Base-by-base conservation (phyloP, 2,329 filamentous ascomycete species). In the Tolypocladium inflatum region DNA sequence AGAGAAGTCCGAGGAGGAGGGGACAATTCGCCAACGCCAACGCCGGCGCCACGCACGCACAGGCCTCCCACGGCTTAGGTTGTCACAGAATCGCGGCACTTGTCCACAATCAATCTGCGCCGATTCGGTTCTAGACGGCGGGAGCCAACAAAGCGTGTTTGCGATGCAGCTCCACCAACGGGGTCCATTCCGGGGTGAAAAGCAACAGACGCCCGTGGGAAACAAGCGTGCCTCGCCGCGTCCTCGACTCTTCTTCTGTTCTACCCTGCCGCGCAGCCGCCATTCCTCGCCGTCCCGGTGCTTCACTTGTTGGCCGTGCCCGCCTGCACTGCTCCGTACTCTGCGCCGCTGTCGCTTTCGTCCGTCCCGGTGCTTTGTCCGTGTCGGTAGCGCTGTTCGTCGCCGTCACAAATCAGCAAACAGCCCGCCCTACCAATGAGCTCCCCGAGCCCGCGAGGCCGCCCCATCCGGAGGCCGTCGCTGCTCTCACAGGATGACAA, bases 401-500 rank as follows among this genome's bases (percentile, higher is more conserved):
- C 6, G 43, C 43, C 43, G 15, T 50, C 48, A 15, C 48, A 30
- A 52, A n/a, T 33, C 48, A 39, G 21, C 55, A 41, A 35, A 35
- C 30, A 51, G 19, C 13, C 21, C 55, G 5, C 5, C 10, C 30
- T 37, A 21, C 30, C 42, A 55, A 72, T 71, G 67, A 69, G 62
- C 57, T 70, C 70, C n/a, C 65, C 68, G 21, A 63, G 62, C 57
- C 63, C 63, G 51, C 61, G 63, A n/a, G 57, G 62, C 55, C 67
- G 64, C 56, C 58, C 62, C 48, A 43, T 64, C 55, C 70, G 70
- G 23, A 66, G 68, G 54, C 68, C 68, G 54, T 73, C 70, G 30
- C 63, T 71, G 38, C 65, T 71, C 52, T 65, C 64, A n/a, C 64
- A 63, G 54, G 71, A 73, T 19, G 71, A 74, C 51, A 66, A 61